Percentiles rank a stretch among this genome's conserved stretches.
phyloP scores from a whole-genome alignment of 2,329 filamentous ascomycete species.

The Lachnellula occidentalis region DNA sequence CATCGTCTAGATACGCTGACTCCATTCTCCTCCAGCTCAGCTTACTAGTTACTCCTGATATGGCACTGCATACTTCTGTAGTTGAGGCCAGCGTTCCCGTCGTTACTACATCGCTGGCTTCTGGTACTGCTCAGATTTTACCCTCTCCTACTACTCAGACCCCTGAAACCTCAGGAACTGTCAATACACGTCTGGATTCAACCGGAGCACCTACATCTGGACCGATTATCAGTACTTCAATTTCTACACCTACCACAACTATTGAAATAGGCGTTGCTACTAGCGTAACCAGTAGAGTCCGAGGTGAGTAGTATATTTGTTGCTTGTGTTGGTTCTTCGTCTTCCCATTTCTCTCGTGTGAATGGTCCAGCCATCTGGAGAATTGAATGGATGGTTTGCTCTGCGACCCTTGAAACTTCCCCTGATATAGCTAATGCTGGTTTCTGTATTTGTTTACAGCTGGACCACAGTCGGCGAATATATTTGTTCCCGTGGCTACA shows the following conservation, averaged over 20 bases:
- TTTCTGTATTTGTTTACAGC: neutral
- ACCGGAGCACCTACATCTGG: constrained; percentile 18
- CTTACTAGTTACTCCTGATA: neutral
- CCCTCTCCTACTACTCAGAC: constrained; percentile 24
- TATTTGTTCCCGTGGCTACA: constrained; percentile 54
- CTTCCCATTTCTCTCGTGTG: too few species aligned
- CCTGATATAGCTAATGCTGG: neutral
- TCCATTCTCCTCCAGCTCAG: neutral
- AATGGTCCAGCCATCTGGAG: too few species aligned
- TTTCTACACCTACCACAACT: constrained; percentile 14
- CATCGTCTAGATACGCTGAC: neutral
- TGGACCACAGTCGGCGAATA: constrained; percentile 33
- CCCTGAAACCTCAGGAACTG: constrained; percentile 32
- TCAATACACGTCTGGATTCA: constrained; percentile 31
- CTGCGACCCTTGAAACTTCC: too few species aligned
- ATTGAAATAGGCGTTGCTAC: neutral
- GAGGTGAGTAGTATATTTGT: neutral
- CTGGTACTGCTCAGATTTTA: constrained; percentile 33
- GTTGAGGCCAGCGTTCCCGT: constrained; percentile 26
- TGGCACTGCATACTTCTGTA: constrained; percentile 12
- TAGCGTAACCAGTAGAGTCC: neutral
- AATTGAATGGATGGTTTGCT: too few species aligned
- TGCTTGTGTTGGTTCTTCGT: neutral
- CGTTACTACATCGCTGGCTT: constrained; percentile 29
- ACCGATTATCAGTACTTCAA: constrained; percentile 22